phyloP scores from a whole-genome alignment of 1,284 basidiomycete species.

The Meripilus lineatus region DNA sequence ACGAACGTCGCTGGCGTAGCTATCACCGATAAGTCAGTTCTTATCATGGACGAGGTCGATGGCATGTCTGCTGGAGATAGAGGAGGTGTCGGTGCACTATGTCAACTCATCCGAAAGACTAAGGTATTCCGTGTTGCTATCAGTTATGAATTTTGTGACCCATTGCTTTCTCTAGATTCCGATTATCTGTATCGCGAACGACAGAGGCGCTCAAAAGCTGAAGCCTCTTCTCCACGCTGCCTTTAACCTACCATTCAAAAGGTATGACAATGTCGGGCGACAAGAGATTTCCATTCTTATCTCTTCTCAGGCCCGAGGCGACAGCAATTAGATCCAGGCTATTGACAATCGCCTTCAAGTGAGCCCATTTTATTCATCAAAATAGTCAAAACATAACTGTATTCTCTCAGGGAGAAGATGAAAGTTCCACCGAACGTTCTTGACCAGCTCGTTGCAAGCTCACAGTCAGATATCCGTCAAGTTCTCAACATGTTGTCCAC shows the following conservation, averaged over 20 bases:
- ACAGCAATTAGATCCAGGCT: constrained; percentile 78
- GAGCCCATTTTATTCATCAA: constrained; percentile 19
- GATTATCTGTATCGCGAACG: constrained; percentile 98
- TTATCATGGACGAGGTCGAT: constrained; percentile 99
- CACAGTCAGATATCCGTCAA: constrained; percentile 94
- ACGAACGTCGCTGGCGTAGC: constrained; percentile 65
- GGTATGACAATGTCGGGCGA: constrained; percentile 35
- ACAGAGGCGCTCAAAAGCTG: constrained; percentile 82
- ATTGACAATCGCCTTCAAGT: constrained; percentile 88
- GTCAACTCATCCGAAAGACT: constrained; percentile 90
- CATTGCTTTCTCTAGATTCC: constrained; percentile 59
- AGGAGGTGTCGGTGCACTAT: constrained; percentile 92
- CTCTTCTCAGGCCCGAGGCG: constrained; percentile 55
- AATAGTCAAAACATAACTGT: too few species aligned
- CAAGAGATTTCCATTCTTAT: constrained; percentile 2
- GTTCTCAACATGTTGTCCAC: constrained; percentile 98
- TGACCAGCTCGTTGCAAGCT: constrained; percentile 85
- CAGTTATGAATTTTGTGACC: background rate
- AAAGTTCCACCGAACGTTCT: constrained; percentile 88
- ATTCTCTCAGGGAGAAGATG: constrained; percentile 80
- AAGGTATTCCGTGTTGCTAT: constrained; percentile 43
- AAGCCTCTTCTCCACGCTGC: constrained; percentile 80
- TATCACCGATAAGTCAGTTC: constrained; percentile 77
- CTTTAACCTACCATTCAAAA: constrained; percentile 72
- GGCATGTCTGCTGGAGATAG: constrained; percentile 98